These are phyloP conservation scores for Exophiala mesophila DNA, from an alignment of 2,329 filamentous ascomycete genomes.

Conservation along the genomic window DNA sequence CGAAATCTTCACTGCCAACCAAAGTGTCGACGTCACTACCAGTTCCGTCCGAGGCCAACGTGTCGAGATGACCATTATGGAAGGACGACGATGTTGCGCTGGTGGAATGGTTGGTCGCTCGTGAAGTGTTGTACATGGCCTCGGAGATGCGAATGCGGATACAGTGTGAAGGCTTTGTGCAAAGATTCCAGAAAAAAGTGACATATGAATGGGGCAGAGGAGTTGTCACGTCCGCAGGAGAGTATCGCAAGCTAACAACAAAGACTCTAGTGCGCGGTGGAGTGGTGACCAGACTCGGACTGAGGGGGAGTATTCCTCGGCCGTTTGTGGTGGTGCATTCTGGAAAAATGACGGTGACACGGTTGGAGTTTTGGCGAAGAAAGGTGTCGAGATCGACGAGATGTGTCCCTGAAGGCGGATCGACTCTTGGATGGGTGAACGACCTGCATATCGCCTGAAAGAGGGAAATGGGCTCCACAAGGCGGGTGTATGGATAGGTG, in stretches of 20 bases:
- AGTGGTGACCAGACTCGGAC: constrained; percentile 67
- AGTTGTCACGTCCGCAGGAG: constrained; percentile 82
- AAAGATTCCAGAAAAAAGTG: constrained; percentile 77
- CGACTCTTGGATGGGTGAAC: constrained; percentile 55
- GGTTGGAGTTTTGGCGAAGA: constrained; percentile 62
- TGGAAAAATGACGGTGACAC: constrained; percentile 81
- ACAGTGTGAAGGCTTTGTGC: constrained; percentile 78
- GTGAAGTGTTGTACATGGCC: constrained; percentile 44
- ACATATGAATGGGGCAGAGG: constrained; percentile 71
- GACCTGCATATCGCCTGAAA: constrained; percentile 69
- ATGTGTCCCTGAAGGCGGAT: constrained; percentile 41
- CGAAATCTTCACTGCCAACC: constrained; percentile 28
- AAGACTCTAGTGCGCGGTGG: constrained; percentile 71
- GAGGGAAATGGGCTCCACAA: constrained; percentile 72
- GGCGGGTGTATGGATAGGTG: constrained; percentile 68
- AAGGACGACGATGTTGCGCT: constrained; percentile 31
- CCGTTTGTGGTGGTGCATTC: constrained; percentile 95
- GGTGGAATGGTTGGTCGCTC: constrained; percentile 3
- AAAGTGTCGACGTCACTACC: constrained; percentile 26
- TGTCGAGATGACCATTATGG: constrained; percentile 45
- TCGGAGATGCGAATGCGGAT: constrained; percentile 89
- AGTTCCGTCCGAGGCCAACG: constrained; percentile 36
- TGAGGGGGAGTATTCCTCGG: constrained; percentile 78
- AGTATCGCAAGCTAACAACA: constrained; percentile 84
- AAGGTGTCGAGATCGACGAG: constrained; percentile 62